phyloP scores from a whole-genome alignment of 257 asterid species.

The Solanum appendiculatum region DNA sequence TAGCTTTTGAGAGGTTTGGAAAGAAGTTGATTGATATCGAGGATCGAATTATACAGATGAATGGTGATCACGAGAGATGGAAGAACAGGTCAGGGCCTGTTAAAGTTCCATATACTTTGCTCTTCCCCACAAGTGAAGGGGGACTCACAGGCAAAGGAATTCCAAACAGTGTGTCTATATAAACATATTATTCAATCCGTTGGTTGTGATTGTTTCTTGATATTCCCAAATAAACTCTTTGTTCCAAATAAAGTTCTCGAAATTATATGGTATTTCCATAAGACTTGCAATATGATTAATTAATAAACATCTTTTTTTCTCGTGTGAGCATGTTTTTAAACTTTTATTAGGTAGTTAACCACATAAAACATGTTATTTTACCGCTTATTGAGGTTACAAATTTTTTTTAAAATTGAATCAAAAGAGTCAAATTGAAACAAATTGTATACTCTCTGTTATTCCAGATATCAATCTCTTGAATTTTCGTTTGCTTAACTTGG shows the following conservation, averaged over 20 bases:
- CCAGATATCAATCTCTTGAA: no score
- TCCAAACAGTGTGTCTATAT: slow-evolving; percentile 69
- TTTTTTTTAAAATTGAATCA: no score
- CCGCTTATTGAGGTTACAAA: no score
- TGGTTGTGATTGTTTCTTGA: neutral
- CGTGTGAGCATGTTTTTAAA: no score
- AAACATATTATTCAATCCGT: neutral
- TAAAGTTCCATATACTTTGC: slow-evolving; percentile 66
- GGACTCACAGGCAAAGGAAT: slow-evolving; percentile 70
- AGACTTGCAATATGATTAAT: neutral
- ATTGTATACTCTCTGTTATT: no score
- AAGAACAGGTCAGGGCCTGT: slow-evolving; percentile 63
- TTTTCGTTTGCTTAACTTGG: no score
- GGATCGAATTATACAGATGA: slow-evolving; percentile 27
- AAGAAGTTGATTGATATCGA: slow-evolving; percentile 37
- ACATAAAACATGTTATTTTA: no score
- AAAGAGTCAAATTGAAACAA: no score
- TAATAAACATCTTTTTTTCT: no score
- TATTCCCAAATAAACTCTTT: neutral
- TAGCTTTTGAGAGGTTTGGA: slow-evolving; percentile 51
- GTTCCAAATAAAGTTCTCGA: no score
- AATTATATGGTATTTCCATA: no score
- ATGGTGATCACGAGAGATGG: slow-evolving; percentile 26
- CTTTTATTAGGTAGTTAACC: no score
- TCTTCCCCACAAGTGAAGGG: slow-evolving; percentile 43